Evolutionary conservation across 169 alveolate genomes (phyloP).

Genomic region (Cryptosporidium xiaoi): DNA sequence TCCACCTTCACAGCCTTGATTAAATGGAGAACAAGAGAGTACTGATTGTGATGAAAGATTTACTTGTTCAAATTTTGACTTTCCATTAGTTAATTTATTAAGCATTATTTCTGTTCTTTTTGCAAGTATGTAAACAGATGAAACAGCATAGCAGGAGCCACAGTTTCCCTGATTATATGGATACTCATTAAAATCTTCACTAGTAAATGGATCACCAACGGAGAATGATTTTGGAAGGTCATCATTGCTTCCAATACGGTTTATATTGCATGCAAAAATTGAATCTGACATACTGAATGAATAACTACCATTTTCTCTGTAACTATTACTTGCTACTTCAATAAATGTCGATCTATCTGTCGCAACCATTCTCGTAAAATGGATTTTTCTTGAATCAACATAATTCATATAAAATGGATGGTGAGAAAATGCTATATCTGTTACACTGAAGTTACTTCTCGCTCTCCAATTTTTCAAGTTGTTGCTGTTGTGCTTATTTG

Average conservation of each 20-base stretch:
- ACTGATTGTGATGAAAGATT: conserved; percentile 80
- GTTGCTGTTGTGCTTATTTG: conserved; percentile 29
- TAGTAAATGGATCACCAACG: conserved; percentile 85
- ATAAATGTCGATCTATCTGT: conserved; percentile 21
- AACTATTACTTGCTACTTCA: conserved; percentile 13
- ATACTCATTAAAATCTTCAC: conserved; percentile 16
- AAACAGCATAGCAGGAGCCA: conserved; percentile 95
- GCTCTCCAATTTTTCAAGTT: conserved; percentile 51
- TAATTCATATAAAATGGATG: conserved; percentile 55
- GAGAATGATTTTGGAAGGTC: conserved; percentile 79
- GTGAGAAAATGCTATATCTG: conserved; percentile 65
- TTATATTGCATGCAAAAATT: conserved; percentile 54
- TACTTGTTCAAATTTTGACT: conserved; percentile 62
- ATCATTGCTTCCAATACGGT: not conserved
- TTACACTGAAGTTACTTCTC: conserved; percentile 42
- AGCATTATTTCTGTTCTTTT: conserved; percentile 87
- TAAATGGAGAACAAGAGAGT: conserved; percentile 84
- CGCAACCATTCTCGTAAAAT: not conserved
- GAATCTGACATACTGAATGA: not conserved
- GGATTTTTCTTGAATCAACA: conserved; percentile 35
- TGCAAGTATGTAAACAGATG: conserved; percentile 86
- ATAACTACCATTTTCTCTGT: not conserved
- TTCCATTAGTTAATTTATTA: conserved; percentile 78
- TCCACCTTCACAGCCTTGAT: conserved; percentile 93
- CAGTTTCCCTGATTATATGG: conserved; percentile 88